Percentiles rank a stretch among this genome's conserved stretches.
Evolutionary conservation across 805 yeast genomes (phyloP).

Genomic region (Suhomyces tanzawaensis): DNA sequence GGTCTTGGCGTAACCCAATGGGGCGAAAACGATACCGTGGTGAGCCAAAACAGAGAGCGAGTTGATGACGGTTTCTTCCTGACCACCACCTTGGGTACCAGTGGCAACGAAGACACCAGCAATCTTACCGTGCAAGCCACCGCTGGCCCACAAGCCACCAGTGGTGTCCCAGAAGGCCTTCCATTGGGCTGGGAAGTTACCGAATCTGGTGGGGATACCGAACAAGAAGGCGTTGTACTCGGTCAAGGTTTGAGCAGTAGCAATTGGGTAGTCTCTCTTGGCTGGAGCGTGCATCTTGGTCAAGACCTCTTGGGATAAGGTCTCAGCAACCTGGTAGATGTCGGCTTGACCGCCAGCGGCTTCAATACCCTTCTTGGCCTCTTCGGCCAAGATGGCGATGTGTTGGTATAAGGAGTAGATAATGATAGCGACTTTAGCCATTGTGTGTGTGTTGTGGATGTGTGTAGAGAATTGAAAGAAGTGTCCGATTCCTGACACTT

Average conservation of each 20-base stretch:
- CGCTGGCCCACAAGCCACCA: slow-evolving; percentile 76
- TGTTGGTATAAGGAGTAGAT: slow-evolving; percentile 80
- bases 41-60: slow-evolving; percentile 65
- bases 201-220: slow-evolving; percentile 86
- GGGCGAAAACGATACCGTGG: slow-evolving; percentile 79
- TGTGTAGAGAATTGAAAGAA: no score
- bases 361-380: slow-evolving; percentile 65
- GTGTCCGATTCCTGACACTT: no score
- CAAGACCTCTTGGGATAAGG: slow-evolving; percentile 60
- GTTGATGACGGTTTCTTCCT: slow-evolving; percentile 68
- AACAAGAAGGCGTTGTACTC: slow-evolving; percentile 78
- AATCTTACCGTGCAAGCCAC: slow-evolving; percentile 70
- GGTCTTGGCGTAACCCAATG: slow-evolving; percentile 66
- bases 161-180: slow-evolving; percentile 74
- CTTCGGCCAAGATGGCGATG: slow-evolving; percentile 62
- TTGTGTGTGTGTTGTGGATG: neutral
- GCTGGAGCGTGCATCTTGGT: slow-evolving; percentile 59
- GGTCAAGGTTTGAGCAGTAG: slow-evolving; percentile 54
- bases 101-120: slow-evolving; percentile 73
- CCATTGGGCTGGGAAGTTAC: slow-evolving; percentile 77
- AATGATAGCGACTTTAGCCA: slow-evolving; percentile 37
- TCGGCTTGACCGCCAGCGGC: slow-evolving; percentile 68
- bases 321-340: slow-evolving; percentile 73
- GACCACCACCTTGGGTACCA: slow-evolving; percentile 81
- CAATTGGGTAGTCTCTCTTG: slow-evolving; percentile 51